Percentiles rank a stretch among this genome's conserved stretches.
Evolutionary conservation across 257 asterid species (phyloP).

Genomic region (Solanum bulbocastanum): DNA sequence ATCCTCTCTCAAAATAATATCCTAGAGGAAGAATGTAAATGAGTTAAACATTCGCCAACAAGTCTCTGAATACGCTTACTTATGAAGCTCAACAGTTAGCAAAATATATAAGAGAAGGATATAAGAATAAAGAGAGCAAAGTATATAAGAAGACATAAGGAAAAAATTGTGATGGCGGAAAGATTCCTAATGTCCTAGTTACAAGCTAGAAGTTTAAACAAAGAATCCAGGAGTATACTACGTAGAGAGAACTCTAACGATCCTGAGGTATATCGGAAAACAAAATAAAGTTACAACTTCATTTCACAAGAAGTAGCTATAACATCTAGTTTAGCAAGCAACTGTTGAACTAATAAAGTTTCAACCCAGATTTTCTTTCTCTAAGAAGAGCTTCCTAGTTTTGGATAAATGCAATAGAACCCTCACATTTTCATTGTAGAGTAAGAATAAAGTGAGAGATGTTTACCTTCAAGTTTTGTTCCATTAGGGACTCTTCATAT

Average conservation of each 20-base stretch:
- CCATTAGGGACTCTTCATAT: constrained; percentile 84
- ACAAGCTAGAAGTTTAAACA: no score
- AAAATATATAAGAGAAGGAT: no score
- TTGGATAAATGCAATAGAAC: background rate
- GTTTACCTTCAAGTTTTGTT: constrained; percentile 74
- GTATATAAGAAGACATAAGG: no score
- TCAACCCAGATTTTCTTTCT: background rate
- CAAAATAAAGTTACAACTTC: background rate
- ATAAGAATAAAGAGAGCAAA: no score
- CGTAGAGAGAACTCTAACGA: background rate
- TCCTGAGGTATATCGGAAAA: background rate
- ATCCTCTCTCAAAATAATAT: constrained; percentile 78
- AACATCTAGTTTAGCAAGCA: background rate
- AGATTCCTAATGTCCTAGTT: no score
- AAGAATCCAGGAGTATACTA: background rate
- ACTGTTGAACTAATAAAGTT: background rate
- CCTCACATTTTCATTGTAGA: background rate
- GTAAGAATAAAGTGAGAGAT: background rate
- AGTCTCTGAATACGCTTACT: background rate
- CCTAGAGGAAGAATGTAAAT: constrained; percentile 22
- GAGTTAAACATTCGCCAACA: background rate
- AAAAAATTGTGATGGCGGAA: no score
- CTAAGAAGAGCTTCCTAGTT: background rate
- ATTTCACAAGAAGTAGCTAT: background rate
- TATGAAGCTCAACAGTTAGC: no score